Percentiles rank a stretch among this genome's conserved stretches.
Conservation (phyloP, 1,284 basidiomycete genomes). For the Boletus sp. region DNA sequence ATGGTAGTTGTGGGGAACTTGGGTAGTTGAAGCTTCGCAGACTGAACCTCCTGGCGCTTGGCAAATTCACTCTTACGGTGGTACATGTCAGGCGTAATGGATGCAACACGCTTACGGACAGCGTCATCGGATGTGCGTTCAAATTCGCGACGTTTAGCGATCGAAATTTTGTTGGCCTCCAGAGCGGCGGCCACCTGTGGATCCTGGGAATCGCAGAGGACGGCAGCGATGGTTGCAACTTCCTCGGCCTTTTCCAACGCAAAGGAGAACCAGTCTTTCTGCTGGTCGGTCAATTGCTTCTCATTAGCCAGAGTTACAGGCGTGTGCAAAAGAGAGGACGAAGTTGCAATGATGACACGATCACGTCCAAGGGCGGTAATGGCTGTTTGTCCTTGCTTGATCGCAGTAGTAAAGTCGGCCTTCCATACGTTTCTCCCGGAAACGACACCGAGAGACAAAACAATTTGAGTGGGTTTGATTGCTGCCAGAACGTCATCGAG, state of each 20-base stretch:
- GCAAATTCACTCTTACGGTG: slow-evolving; percentile 93
- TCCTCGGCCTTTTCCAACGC: slow-evolving; percentile 96
- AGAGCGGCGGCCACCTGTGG: slow-evolving; percentile 68
- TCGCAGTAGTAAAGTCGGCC: slow-evolving; percentile 87
- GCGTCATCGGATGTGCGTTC: slow-evolving; percentile 95
- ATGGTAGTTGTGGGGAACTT: slow-evolving; percentile 99
- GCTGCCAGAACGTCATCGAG: slow-evolving; percentile 85
- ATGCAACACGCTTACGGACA: slow-evolving; percentile 94
- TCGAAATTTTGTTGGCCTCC: slow-evolving; percentile 90
- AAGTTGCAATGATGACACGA: slow-evolving; percentile 93
- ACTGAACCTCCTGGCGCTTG: slow-evolving; percentile 87
- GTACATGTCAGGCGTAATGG: slow-evolving; percentile 88
- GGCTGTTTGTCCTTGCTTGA: slow-evolving; percentile 87
- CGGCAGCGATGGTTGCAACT: slow-evolving; percentile 86
- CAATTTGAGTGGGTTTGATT: slow-evolving; percentile 80
- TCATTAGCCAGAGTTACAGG: slow-evolving; percentile 95
- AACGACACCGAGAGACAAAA: slow-evolving; percentile 94
- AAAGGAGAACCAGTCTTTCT: slow-evolving; percentile 99
- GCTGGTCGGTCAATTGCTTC: slow-evolving; percentile 88
- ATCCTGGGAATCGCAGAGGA: slow-evolving; percentile 83
- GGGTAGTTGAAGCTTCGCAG: slow-evolving; percentile 89
- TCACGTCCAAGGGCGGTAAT: slow-evolving; percentile 81
- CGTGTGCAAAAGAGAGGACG: slow-evolving; percentile 98
- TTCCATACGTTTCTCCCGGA: slow-evolving; percentile 99
- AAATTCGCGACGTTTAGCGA: slow-evolving; percentile 95